Evolutionary conservation across 139 green algal species (phyloP).

Genomic region (Nannochloris sp.): DNA sequence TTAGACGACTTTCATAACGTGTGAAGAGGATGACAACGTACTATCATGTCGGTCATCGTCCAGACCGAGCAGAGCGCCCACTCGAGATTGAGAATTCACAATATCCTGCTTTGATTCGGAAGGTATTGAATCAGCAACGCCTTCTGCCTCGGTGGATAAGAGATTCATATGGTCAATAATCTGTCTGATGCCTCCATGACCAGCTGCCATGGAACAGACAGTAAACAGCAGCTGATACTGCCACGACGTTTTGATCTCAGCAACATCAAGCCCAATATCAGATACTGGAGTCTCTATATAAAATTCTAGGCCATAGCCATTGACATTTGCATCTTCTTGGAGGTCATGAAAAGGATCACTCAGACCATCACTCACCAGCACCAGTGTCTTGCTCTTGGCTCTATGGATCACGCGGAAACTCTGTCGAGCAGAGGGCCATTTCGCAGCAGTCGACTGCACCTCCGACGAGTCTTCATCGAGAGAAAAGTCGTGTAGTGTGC

Average conservation of each 20-base stretch:
- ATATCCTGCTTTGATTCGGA: neutral
- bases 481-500: conserved; percentile 36
- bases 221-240: conserved; percentile 56
- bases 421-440: conserved; percentile 36
- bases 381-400: conserved; percentile 27
- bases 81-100: conserved; percentile 32
- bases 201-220: conserved; percentile 47
- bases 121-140: conserved; percentile 37
- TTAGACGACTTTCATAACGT: neutral
- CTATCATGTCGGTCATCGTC: conserved; percentile 11
- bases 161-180: conserved; percentile 55
- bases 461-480: conserved; percentile 22
- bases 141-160: conserved; percentile 51
- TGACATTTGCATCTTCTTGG: conserved; percentile 38
- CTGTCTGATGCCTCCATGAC: conserved; percentile 37
- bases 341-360: conserved; percentile 52
- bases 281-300: conserved; percentile 44
- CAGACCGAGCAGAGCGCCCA: conserved; percentile 44
- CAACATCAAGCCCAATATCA: conserved; percentile 28
- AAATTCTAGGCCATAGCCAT: conserved; percentile 52
- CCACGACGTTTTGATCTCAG: conserved; percentile 42
- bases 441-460: conserved; percentile 13
- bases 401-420: conserved; percentile 40
- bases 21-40: neutral
- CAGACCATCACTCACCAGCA: conserved; percentile 42